Evolutionary conservation across 768 basidiomycete species (phyloP).

Genomic region (Naganishia kalamii): DNA sequence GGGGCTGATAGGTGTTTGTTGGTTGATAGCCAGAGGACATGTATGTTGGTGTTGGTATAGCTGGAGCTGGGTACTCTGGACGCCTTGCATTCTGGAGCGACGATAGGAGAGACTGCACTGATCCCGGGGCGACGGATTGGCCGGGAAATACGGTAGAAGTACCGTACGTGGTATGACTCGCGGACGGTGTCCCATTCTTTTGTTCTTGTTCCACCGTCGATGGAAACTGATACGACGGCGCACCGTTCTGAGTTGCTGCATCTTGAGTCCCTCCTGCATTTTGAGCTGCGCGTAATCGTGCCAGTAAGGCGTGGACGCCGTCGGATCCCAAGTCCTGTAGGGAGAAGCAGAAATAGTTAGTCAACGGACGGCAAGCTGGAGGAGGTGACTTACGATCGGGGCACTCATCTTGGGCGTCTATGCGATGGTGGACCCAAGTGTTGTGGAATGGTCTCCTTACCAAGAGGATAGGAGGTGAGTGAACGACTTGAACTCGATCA

Average conservation of each 20-base stretch:
- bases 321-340: neutral
- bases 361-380: neutral
- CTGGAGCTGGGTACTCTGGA: neutral
- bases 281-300: conserved; percentile 3
- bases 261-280: neutral
- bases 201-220: neutral
- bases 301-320: conserved; percentile 5
- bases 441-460: too few species aligned
- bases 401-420: neutral
- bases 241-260: neutral
- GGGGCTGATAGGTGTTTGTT: neutral
- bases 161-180: neutral
- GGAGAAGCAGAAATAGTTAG: neutral
- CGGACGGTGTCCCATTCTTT: neutral
- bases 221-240: neutral
- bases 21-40: neutral
- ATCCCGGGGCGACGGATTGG: neutral
- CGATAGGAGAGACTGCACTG: neutral
- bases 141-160: neutral
- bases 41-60: neutral
- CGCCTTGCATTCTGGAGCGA: neutral
- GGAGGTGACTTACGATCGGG: neutral
- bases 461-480: too few species aligned
- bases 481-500: too few species aligned
- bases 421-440: too few species aligned